Base-by-base conservation (phyloP, 495 filamentous ascomycete species). In the Penicillium subrubescens region DNA sequence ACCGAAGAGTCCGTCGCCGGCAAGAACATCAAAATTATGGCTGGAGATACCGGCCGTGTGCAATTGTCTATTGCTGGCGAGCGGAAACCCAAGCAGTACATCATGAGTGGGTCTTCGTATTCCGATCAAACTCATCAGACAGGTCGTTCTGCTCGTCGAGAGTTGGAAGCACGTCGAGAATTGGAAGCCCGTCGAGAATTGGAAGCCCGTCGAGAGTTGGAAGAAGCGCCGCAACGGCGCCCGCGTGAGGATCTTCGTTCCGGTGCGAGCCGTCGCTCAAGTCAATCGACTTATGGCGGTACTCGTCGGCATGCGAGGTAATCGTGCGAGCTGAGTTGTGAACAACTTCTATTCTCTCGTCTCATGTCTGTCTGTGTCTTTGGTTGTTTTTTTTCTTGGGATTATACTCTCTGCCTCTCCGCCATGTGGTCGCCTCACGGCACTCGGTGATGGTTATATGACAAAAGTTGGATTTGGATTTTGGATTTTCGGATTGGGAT, bases 1-100 rank as follows among this genome's bases (percentile, higher is more conserved):
- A 70, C 69, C 11, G 72, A 75, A 48, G 74, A 80, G 31, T 70
- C 73, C 11, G 68, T 81, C 21, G 75, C 67, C 1, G 75, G 77
- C 41, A 79, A 81, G 67, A 70, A 63, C 52, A 81, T 83, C 67
- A 79, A 70, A 43, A 73, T 83, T 43, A 75, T 76, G n/a, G 73
- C 77, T 7, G 77, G 74, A 12, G 74, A 81, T 3, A 67, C 73
- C 8, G 79, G 79, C 39, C 75, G 70, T 2, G 63, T 81, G 29
- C 76, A 76, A 51, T 60, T 82, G 60, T 78, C 77, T 57, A 77
- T 82, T 56, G 74, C 74, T 56, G 76, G 75, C 25, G 73, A 70
- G 21, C 61, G 64, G 8, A 71, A 69, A 55, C 72, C 78, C 29
- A 79, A 79, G 67, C 73, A 77, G 57, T 79, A 81, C 65, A 66